Evolutionary conservation across 306 rosid species (phyloP).

Genomic region (Castanea mollissima): DNA sequence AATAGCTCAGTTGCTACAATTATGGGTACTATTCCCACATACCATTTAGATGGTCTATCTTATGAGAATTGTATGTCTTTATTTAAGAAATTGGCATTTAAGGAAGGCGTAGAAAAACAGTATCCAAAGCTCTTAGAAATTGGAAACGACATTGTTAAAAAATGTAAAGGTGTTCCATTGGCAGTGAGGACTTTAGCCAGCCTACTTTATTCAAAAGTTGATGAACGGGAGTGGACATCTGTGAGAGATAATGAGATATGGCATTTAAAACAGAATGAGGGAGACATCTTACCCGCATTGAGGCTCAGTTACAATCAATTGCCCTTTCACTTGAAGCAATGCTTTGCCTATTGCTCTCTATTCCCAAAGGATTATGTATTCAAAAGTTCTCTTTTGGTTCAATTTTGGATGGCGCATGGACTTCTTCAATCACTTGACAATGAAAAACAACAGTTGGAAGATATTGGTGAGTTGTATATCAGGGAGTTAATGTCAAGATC

Average conservation of each 20-base stretch:
- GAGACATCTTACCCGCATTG: conserved; percentile 14
- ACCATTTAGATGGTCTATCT: neutral
- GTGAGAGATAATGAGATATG: conserved; percentile 21
- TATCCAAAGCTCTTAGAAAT: neutral
- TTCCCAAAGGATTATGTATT: neutral
- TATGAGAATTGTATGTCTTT: neutral
- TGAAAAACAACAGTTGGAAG: too few species aligned
- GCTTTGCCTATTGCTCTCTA: conserved; percentile 16
- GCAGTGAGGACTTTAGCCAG: conserved; percentile 10
- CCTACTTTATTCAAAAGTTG: neutral
- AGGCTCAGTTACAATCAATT: conserved; percentile 17
- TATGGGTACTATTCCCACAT: neutral
- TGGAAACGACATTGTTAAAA: conserved; percentile 2
- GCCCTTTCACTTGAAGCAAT: conserved; percentile 10
- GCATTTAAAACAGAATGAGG: conserved; percentile 1
- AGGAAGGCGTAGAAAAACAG: neutral
- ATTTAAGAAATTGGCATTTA: conserved; percentile 18
- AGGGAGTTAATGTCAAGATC: neutral
- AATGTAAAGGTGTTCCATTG: conserved; percentile 24
- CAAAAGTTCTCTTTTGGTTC: neutral
- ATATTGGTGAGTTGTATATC: too few species aligned
- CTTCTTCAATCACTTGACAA: too few species aligned
- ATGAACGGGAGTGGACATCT: neutral
- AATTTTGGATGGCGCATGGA: conserved; percentile 14
- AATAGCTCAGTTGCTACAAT: neutral